phyloP scores from a whole-genome alignment of 306 rosid genomes.

The Medicago arabica region DNA sequence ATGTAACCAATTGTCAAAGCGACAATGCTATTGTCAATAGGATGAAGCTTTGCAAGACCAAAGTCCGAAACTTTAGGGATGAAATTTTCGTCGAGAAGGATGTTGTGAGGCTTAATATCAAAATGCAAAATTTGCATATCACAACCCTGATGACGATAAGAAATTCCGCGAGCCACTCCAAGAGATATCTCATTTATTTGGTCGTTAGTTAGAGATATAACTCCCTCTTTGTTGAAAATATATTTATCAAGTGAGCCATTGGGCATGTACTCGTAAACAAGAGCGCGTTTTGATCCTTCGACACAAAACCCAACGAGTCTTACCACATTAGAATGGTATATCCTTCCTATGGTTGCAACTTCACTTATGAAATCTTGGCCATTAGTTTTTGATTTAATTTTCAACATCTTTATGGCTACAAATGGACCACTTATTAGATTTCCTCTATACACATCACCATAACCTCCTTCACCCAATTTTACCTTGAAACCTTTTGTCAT shows the following conservation, averaged over 20 bases:
- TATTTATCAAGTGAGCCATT: slow-evolving; percentile 38
- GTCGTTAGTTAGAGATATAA: not conserved
- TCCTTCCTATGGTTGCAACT: slow-evolving; percentile 32
- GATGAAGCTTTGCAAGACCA: slow-evolving; percentile 18
- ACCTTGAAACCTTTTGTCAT: slow-evolving; percentile 29
- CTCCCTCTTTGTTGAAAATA: slow-evolving; percentile 19
- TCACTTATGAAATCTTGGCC: slow-evolving; percentile 27
- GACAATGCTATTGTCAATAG: not conserved
- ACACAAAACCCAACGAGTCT: slow-evolving; percentile 10
- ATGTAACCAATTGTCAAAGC: slow-evolving; percentile 8
- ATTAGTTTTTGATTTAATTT: slow-evolving; percentile 19
- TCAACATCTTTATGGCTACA: slow-evolving; percentile 34
- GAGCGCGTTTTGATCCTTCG: slow-evolving; percentile 30
- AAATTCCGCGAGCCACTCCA: slow-evolving; percentile 36
- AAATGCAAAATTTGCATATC: slow-evolving; percentile 21
- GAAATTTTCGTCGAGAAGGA: slow-evolving; percentile 1
- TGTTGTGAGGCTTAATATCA: slow-evolving; percentile 21
- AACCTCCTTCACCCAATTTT: slow-evolving; percentile 40
- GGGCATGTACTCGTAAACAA: slow-evolving; percentile 36
- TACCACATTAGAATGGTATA: slow-evolving; percentile 30
- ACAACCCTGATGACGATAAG: slow-evolving; percentile 13
- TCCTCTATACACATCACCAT: slow-evolving; percentile 35
- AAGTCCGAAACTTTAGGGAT: not conserved
- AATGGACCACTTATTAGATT: slow-evolving; percentile 27
- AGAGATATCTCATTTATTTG: slow-evolving; percentile 35